Base-by-base conservation (phyloP, 139 green algal species). In the Tetraselmis striata region DNA sequence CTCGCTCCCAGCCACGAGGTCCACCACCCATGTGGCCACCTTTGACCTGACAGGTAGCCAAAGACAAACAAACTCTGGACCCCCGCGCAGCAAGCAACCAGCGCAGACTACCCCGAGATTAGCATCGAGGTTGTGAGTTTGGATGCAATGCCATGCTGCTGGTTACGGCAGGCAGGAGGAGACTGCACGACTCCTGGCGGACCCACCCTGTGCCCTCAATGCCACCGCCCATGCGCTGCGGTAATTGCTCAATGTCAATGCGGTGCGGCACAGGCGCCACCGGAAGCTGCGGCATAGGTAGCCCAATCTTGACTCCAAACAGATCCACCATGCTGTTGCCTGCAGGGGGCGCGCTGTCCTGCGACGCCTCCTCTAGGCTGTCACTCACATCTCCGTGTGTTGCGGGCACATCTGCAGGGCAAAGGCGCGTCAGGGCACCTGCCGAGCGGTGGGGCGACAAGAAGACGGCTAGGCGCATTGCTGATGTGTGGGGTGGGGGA, bases 11-110 rank as follows among this genome's bases (percentile, higher is more conserved):
- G 59, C 80, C 23, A 84, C 32, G 27, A 26, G 32, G 0, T 79
- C 75, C 22, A 84, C 67, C 32, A 84, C 32, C n/a, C 27, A 28
- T 1, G 31, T 58, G 18, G 77, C 31, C 1, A 80, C 45, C 45
- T 18, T 67, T 5, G n/a, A n/a, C n/a, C n/a, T n/a, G n/a, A n/a
- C n/a, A n/a, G n/a, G n/a, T n/a, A n/a, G n/a, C n/a, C n/a, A n/a
- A n/a, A n/a, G n/a, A n/a, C n/a, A n/a, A n/a, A n/a, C n/a, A n/a
- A n/a, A n/a, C n/a, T n/a, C n/a, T n/a, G 1, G 76, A 23, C 2
- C 0, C 79, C 24, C 30, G 23, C 78, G 22, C 84, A 77, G 2
- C 59, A n/a, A 24, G 11, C 28, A 23, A 84, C 59, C 32, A 83
- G n/a, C 0, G 78, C 58, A 27, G 23, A 58, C 45, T 18, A 29